Conservation (phyloP, 805 yeast species). For the Yarrowia porcina region DNA sequence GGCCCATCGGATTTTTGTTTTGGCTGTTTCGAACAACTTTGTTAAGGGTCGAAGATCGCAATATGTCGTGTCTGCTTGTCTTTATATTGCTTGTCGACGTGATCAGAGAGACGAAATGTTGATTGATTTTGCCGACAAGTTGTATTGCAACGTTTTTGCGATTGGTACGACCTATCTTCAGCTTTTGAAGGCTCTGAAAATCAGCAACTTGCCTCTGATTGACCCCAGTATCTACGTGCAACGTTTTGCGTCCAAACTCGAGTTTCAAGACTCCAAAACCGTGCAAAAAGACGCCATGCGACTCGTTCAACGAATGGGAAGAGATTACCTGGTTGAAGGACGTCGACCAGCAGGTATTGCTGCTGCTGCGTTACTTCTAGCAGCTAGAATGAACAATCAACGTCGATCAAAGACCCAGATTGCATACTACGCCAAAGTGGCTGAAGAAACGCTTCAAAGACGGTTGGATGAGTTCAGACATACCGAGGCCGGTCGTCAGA, state of each 20-base stretch:
- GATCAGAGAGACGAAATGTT: slow-evolving; percentile 92
- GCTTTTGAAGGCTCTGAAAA: slow-evolving; percentile 81
- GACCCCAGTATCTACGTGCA: slow-evolving; percentile 94
- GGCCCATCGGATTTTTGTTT: slow-evolving; percentile 83
- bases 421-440: slow-evolving; percentile 92
- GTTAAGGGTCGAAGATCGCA: slow-evolving; percentile 97
- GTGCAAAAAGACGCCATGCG: slow-evolving; percentile 85
- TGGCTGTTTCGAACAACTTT: slow-evolving; percentile 82
- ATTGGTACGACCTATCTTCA: slow-evolving; percentile 94
- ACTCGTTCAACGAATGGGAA: slow-evolving; percentile 84
- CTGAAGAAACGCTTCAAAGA: slow-evolving; percentile 87
- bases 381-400: slow-evolving; percentile 95
- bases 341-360: slow-evolving; percentile 98
- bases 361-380: slow-evolving; percentile 89
- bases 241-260: slow-evolving; percentile 85
- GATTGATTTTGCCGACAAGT: slow-evolving; percentile 86
- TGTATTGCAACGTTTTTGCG: slow-evolving; percentile 88
- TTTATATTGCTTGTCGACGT: slow-evolving; percentile 90
- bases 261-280: slow-evolving; percentile 57
- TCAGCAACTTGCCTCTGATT: slow-evolving; percentile 75
- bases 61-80: slow-evolving; percentile 91
- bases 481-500: slow-evolving; percentile 69
- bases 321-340: slow-evolving; percentile 96
- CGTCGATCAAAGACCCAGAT: slow-evolving; percentile 89
- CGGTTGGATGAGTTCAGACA: slow-evolving; percentile 82